These are phyloP conservation scores for Ustilago sp. DNA, from an alignment of 1,284 basidiomycete species.

Conservation along the genomic window DNA sequence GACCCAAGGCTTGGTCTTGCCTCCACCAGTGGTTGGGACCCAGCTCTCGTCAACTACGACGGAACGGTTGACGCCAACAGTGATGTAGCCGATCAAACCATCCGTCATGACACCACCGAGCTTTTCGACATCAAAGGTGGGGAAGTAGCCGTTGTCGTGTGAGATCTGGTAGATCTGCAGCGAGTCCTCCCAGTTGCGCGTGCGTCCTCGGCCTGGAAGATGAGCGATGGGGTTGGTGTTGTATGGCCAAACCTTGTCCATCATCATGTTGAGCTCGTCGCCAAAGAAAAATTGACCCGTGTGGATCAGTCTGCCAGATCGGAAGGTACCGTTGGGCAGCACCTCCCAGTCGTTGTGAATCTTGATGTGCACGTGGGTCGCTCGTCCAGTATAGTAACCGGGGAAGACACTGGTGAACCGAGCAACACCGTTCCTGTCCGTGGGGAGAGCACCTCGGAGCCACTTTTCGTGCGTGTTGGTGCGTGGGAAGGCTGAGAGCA, in stretches of 20 bases:
- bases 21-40: conserved; percentile 53
- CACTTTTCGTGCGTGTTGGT: conserved; percentile 72
- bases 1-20: conserved; percentile 44
- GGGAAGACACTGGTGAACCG: conserved; percentile 79
- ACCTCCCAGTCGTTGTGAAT: conserved; percentile 70
- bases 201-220: conserved; percentile 68
- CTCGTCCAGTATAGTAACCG: conserved; percentile 74
- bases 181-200: conserved; percentile 72
- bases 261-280: conserved; percentile 73
- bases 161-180: conserved; percentile 71
- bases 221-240: conserved; percentile 69
- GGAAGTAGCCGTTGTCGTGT: conserved; percentile 69
- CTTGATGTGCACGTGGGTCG: conserved; percentile 71
- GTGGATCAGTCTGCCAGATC: conserved; percentile 71
- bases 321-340: conserved; percentile 71
- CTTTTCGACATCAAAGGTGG: conserved; percentile 71
- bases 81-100: conserved; percentile 71
- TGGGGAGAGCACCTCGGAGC: conserved; percentile 78
- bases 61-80: conserved; percentile 69
- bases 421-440: conserved; percentile 77
- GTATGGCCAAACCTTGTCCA: conserved; percentile 71
- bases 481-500: conserved; percentile 70
- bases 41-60: conserved; percentile 52
- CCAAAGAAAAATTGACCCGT: conserved; percentile 79
- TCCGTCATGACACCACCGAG: conserved; percentile 71